These are phyloP conservation scores for Capsicum rhomboideum DNA, from an alignment of 257 asterid genomes.

Conservation along the genomic window DNA sequence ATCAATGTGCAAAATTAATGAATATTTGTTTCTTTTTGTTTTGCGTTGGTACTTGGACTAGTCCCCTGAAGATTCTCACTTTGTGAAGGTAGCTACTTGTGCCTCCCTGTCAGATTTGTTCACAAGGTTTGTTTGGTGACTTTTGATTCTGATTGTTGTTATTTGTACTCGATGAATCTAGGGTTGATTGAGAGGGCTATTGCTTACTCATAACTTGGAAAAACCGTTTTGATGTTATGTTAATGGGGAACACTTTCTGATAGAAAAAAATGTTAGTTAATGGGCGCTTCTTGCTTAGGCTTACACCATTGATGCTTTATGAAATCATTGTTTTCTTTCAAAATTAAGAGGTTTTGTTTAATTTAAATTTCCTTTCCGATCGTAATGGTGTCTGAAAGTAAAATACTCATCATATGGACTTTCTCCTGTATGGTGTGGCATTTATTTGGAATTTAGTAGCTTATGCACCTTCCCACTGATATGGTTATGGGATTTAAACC, in stretches of 20 bases:
- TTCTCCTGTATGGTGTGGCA: neutral
- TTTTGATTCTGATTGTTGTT: neutral
- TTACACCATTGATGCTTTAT: neutral
- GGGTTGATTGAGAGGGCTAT: neutral
- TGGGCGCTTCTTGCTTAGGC: neutral
- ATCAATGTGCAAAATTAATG: neutral
- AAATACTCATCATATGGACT: neutral
- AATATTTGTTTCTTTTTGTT: neutral
- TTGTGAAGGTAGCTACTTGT: conserved; percentile 80
- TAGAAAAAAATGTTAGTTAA: neutral
- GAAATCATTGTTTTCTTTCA: neutral
- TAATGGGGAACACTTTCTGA: neutral
- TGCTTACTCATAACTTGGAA: neutral
- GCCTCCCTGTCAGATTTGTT: conserved; percentile 76
- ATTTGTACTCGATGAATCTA: neutral
- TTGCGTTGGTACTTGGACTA: conserved; percentile 12
- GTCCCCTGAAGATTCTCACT: conserved; percentile 52
- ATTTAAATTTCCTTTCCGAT: neutral
- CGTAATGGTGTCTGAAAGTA: neutral
- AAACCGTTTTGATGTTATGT: neutral
- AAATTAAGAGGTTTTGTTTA: neutral
- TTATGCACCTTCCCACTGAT: neutral
- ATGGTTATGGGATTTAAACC: neutral
- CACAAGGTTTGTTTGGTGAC: conserved; percentile 48
- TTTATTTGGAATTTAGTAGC: neutral